Evolutionary conservation across 2,329 filamentous ascomycete genomes (phyloP).

Genomic region (Clarireedia paspali): DNA sequence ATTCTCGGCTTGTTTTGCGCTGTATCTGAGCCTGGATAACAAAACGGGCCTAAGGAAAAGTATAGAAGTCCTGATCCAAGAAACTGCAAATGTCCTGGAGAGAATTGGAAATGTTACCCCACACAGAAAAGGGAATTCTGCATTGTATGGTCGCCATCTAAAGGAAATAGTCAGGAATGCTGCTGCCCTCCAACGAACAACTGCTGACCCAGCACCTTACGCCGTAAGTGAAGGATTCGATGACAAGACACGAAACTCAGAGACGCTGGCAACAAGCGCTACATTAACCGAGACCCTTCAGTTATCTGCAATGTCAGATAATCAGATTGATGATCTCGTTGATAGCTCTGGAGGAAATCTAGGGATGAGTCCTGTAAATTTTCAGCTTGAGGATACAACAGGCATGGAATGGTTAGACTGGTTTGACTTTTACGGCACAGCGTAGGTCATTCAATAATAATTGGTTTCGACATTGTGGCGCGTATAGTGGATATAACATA

Average conservation of each 20-base stretch:
- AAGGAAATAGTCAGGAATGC: slow-evolving; percentile 32
- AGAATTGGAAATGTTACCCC: slow-evolving; percentile 58
- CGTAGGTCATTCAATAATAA: background rate
- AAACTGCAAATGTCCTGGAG: slow-evolving; percentile 61
- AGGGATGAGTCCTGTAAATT: slow-evolving; percentile 29
- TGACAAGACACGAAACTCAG: background rate
- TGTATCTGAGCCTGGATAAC: slow-evolving; percentile 51
- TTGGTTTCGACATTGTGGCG: too few relatives aligned
- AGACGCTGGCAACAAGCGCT: background rate
- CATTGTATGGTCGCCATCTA: slow-evolving; percentile 49
- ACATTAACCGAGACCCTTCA: slow-evolving; percentile 42
- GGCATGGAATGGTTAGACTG: slow-evolving; percentile 27
- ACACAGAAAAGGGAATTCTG: slow-evolving; percentile 60
- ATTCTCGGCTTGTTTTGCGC: slow-evolving; percentile 63
- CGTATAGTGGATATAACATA: too few relatives aligned
- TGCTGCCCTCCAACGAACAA: slow-evolving; percentile 10
- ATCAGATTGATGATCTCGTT: slow-evolving; percentile 59
- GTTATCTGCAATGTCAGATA: slow-evolving; percentile 62
- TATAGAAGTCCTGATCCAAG: slow-evolving; percentile 56
- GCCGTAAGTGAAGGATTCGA: background rate
- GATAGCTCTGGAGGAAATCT: slow-evolving; percentile 55
- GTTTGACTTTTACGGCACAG: slow-evolving; percentile 18
- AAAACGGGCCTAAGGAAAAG: slow-evolving; percentile 52
- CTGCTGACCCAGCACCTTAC: background rate
- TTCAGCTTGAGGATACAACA: slow-evolving; percentile 22